Conservation (phyloP, 345 rosid species). For the Aethionema arabicum region DNA sequence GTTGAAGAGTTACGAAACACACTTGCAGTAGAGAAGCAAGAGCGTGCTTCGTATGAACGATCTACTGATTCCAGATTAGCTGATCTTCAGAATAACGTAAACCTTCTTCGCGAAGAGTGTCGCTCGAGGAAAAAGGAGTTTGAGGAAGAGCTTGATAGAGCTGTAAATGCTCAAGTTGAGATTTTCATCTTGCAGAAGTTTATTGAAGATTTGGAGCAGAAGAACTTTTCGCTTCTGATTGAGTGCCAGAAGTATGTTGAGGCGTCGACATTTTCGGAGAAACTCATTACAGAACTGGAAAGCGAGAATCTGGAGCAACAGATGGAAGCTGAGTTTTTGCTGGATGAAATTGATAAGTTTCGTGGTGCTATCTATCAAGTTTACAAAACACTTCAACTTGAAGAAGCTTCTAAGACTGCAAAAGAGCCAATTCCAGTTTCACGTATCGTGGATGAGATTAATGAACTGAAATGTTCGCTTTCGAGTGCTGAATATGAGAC, state of each 20-base stretch:
- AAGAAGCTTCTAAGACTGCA: constrained; percentile 39
- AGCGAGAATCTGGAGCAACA: constrained; percentile 80
- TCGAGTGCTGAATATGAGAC: constrained; percentile 54
- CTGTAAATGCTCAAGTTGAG: constrained; percentile 77
- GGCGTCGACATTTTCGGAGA: constrained; percentile 68
- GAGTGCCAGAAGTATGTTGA: constrained; percentile 74
- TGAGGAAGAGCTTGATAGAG: constrained; percentile 89
- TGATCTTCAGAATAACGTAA: constrained; percentile 66
- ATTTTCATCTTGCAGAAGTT: constrained; percentile 75
- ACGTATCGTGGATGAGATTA: constrained; percentile 53
- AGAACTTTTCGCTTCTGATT: constrained; percentile 59
- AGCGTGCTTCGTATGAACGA: constrained; percentile 54
- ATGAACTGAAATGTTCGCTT: constrained; percentile 54
- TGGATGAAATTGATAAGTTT: constrained; percentile 61
- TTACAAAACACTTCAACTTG: constrained; percentile 65
- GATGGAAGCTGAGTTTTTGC: constrained; percentile 63
- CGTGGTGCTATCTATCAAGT: constrained; percentile 62
- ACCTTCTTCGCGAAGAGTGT: constrained; percentile 66
- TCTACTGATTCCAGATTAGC: constrained; percentile 69
- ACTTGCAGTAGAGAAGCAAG: constrained; percentile 63
- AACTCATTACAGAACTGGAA: constrained; percentile 67
- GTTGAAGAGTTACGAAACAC: constrained; percentile 66
- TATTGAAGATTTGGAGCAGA: constrained; percentile 71
- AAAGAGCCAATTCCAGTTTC: constrained; percentile 51
- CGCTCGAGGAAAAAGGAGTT: constrained; percentile 69